Conservation (phyloP, 371 early-diverging fungal species). For the Lichtheimia ornata region DNA sequence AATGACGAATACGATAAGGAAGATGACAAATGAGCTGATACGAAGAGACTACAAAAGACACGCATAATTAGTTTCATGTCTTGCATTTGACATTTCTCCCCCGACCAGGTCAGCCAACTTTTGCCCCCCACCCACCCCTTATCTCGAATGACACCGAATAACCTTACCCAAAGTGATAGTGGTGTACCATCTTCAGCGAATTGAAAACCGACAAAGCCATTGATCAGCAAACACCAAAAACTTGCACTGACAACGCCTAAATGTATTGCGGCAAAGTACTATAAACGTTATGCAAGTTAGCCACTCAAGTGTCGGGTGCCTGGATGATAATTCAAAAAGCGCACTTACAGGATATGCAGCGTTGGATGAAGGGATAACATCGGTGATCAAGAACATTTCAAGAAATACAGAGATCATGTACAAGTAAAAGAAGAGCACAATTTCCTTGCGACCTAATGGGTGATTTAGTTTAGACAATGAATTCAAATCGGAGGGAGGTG, state of each 20-base stretch:
- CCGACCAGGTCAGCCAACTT: not conserved
- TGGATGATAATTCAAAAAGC: not conserved
- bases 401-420: constrained; percentile 84
- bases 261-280: constrained; percentile 85
- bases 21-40: constrained; percentile 73
- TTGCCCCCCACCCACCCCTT: not conserved
- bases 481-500: not conserved
- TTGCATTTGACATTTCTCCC: too few species aligned
- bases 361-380: constrained; percentile 86
- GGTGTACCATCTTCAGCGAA: constrained; percentile 93
- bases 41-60: constrained; percentile 71
- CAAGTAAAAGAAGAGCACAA: constrained; percentile 95
- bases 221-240: constrained; percentile 84
- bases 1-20: constrained; percentile 72
- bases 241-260: constrained; percentile 75
- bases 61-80: not conserved
- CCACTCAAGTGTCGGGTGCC: not conserved
- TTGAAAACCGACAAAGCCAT: constrained; percentile 93
- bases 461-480: not conserved
- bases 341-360: constrained; percentile 78
- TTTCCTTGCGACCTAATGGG: constrained; percentile 88
- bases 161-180: constrained; percentile 76
- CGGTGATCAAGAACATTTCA: constrained; percentile 86
- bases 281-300: constrained; percentile 3
- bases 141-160: not conserved